These are phyloP conservation scores for Cercospora sp. DNA, from an alignment of 2,329 filamentous ascomycete species.

Conservation along the genomic window DNA sequence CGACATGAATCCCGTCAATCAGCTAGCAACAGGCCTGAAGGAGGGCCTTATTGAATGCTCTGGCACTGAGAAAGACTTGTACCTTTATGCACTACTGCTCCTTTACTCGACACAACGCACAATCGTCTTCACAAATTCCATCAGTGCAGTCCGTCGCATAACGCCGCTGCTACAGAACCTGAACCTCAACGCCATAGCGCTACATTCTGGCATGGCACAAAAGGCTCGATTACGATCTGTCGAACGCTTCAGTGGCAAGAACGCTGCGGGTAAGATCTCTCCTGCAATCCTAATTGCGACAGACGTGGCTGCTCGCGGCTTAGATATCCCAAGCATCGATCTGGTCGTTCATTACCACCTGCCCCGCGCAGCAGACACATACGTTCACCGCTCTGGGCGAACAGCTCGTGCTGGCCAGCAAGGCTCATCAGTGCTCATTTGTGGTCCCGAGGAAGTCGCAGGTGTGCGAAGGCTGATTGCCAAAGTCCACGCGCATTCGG, in stretches of 20 bases:
- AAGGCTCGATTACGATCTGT: constrained; percentile 92
- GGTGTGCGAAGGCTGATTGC: constrained; percentile 79
- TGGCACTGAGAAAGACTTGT: constrained; percentile 95
- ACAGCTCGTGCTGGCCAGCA: constrained; percentile 79
- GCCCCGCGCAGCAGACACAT: constrained; percentile 84
- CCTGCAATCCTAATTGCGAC: constrained; percentile 76
- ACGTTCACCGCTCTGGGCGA: constrained; percentile 92
- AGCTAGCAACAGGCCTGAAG: constrained; percentile 82
- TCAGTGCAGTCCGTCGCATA: constrained; percentile 84
- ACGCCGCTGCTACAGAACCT: constrained; percentile 82
- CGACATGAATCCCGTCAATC: constrained; percentile 83
- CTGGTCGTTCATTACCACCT: constrained; percentile 94
- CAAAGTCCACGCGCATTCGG: constrained; percentile 73
- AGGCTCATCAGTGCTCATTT: constrained; percentile 83
- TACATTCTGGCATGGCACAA: constrained; percentile 94
- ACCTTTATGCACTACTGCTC: constrained; percentile 82
- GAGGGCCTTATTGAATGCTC: constrained; percentile 91
- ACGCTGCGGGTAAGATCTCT: constrained; percentile 55
- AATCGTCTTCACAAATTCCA: constrained; percentile 93
- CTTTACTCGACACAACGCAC: constrained; percentile 79
- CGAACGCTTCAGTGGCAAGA: constrained; percentile 68
- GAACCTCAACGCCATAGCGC: constrained; percentile 69
- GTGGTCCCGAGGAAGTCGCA: constrained; percentile 84
- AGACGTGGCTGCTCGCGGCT: constrained; percentile 87
- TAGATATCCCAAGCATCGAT: constrained; percentile 89